Conservation (phyloP, 2,329 filamentous ascomycete genomes). For the Colletotrichum tofieldiae region DNA sequence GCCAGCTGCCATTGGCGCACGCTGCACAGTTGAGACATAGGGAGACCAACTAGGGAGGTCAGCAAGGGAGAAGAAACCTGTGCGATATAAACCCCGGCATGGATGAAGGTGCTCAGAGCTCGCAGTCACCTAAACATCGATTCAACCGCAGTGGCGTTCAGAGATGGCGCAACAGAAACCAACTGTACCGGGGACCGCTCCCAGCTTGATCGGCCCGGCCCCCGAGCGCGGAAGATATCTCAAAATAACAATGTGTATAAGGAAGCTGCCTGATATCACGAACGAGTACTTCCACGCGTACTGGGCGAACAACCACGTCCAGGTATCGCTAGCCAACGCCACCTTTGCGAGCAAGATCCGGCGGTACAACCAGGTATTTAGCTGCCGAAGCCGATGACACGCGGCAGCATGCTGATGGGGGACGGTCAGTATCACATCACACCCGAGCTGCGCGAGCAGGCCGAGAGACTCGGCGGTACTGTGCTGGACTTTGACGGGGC, state of each 20-base stretch:
- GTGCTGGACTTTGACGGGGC: conserved; percentile 43
- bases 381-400: not conserved
- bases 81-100: not conserved
- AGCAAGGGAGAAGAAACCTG: conserved; percentile 4
- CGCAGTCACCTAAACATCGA: not conserved
- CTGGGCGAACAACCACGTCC: conserved; percentile 49
- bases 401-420: not conserved
- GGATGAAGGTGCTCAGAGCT: not conserved
- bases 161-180: not conserved
- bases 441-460: conserved; percentile 25
- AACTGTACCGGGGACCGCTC: not conserved
- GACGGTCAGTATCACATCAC: conserved; percentile 39
- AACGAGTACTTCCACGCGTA: conserved; percentile 51
- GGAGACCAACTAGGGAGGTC: not conserved
- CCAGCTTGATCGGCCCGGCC: conserved; percentile 20
- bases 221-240: conserved; percentile 43
- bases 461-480: conserved; percentile 21
- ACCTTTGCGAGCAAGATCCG: conserved; percentile 45
- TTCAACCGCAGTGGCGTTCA: not conserved
- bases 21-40: too few relatives aligned
- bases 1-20: not conserved
- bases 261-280: conserved; percentile 49
- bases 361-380: conserved; percentile 30
- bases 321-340: conserved; percentile 46
- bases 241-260: conserved; percentile 48